Base-by-base conservation (phyloP, 768 basidiomycete genomes). In the Termitomyces sp. region DNA sequence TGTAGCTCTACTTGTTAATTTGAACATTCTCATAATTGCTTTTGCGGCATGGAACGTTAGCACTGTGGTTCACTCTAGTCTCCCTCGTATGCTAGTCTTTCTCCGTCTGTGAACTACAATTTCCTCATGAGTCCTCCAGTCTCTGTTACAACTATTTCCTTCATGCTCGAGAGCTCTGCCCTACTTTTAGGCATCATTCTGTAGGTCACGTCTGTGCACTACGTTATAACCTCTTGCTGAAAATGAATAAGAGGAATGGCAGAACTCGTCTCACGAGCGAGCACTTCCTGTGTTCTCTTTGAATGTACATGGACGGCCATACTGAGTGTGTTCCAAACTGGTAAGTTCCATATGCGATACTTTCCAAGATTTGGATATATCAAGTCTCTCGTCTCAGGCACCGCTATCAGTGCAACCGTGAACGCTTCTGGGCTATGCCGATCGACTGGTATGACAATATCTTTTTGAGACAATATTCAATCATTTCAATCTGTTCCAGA, bases 31-130 rank as follows among this genome's bases (percentile, higher is more conserved):
- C 48, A 66, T 76, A 7, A 64, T 86, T 42, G 74, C 78, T 23
- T 84, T 86, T 60, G 76, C 84, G 7, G 73, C 77, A 40, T 86
- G 84, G 85, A 82, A 82, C 63, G 67, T 84, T 21, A 68, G 70
- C 50, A 70, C 73, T 15, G 71, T 73, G 19, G 67, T 62, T 51
- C 67, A 69, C 10, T 64, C 66, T 11, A 72, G 70, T 3, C 50
- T 70, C 55, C 63, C 72, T 58, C 71, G 82, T 81, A 44, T 52
- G 26, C 41, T 37, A 28, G 48, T 55, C 31, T n/a, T 23, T 40
- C n/a, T 17, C 21, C 26, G n/a, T 35, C 50, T 12, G 28, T 38
- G 38, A 40, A 26, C 49, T 54, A 31, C 44, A 52, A 40, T 17
- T 43, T 6, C 5, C 42, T 44, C 50, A 40, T 59, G 15, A 31